Evolutionary conservation across 2,329 filamentous ascomycete genomes (phyloP).

Genomic region (Aspergillus versicolor): DNA sequence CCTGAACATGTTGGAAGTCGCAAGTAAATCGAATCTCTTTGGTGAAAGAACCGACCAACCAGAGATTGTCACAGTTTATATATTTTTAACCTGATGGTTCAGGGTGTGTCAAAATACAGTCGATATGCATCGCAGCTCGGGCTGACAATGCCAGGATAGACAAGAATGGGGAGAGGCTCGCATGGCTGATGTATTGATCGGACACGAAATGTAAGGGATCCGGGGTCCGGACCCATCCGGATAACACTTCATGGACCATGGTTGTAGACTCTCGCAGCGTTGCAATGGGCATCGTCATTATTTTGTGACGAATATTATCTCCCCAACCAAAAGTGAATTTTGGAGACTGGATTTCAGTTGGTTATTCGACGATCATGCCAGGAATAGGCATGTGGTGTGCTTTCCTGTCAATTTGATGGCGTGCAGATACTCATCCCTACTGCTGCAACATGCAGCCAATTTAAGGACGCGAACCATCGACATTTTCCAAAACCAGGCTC

Average conservation of each 20-base stretch:
- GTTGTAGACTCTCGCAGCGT: neutral
- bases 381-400: conserved; percentile 6
- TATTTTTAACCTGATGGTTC: conserved; percentile 1
- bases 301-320: neutral
- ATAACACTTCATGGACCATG: neutral
- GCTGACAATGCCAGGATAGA: neutral
- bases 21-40: neutral
- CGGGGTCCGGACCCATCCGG: neutral
- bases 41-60: neutral
- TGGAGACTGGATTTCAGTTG: conserved; percentile 12
- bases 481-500: neutral
- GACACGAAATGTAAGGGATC: conserved; percentile 5
- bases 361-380: conserved; percentile 22
- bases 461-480: neutral
- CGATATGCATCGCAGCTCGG: neutral
- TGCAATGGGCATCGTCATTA: neutral
- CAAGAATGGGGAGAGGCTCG: conserved; percentile 5
- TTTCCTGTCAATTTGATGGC: conserved; percentile 1
- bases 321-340: neutral
- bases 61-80: conserved; percentile 10
- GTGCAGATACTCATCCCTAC: conserved; percentile 4
- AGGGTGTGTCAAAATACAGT: neutral
- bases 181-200: conserved; percentile 13
- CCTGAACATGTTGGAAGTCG: conserved; percentile 24
- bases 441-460: neutral